Conservation (phyloP, 164 flowering plant species). For the Magnolia changhungtana region DNA sequence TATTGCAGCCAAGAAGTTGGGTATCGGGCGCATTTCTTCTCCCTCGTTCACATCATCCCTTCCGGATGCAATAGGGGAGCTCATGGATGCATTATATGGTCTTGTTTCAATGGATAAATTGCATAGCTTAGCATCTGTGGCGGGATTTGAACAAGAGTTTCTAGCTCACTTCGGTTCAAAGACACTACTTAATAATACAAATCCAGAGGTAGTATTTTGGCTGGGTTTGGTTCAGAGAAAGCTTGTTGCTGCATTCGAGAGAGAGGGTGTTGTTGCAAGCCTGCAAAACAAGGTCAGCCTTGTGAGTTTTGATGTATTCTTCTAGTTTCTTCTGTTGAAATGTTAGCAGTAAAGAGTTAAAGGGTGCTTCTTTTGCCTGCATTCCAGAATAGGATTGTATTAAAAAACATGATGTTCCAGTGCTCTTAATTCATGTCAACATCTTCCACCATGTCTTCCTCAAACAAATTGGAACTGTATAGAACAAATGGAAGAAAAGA, state of each 20-base stretch:
- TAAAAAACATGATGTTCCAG: too few relatives aligned
- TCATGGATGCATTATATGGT: conserved; percentile 36
- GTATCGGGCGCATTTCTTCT: conserved; percentile 35
- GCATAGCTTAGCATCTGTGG: conserved; percentile 43
- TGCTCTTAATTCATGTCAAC: too few relatives aligned
- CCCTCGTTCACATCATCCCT: conserved; percentile 27
- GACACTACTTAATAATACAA: conserved; percentile 29
- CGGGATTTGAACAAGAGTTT: conserved; percentile 62
- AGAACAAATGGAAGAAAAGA: too few relatives aligned
- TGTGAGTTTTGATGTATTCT: conserved; percentile 1
- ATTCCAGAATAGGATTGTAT: too few relatives aligned
- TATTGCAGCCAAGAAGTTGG: conserved; percentile 45
- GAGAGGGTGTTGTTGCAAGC: conserved; percentile 33
- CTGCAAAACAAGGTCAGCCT: conserved; percentile 38
- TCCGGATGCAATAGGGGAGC: conserved; percentile 36
- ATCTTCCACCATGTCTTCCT: too few relatives aligned
- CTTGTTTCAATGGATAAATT: conserved; percentile 46
- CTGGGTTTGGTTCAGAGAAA: conserved; percentile 50
- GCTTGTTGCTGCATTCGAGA: conserved; percentile 43
- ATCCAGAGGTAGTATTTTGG: conserved; percentile 55
- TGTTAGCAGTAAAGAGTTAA: neutral
- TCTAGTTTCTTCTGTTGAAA: neutral
- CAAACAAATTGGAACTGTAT: too few relatives aligned
- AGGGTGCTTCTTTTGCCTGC: too few relatives aligned
- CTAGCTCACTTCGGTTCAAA: conserved; percentile 50